Evolutionary conservation across 73 alveolate species (phyloP).

Genomic region (Tetrahymena thermophila): DNA sequence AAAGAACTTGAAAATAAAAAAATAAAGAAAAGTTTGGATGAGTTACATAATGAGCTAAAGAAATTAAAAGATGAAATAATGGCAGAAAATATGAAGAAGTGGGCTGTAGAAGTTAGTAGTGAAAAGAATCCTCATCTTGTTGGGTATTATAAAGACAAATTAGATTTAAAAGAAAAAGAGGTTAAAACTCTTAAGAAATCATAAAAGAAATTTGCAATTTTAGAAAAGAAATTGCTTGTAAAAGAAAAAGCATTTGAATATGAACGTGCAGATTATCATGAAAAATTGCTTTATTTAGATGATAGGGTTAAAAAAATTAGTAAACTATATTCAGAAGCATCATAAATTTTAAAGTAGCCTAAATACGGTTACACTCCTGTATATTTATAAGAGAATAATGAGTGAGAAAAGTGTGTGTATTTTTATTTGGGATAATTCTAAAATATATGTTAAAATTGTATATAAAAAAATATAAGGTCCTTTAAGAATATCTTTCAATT

Average conservation of each 20-base stretch:
- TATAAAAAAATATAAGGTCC: too few species aligned
- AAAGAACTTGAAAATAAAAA: constrained; percentile 36
- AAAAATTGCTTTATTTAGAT: constrained; percentile 29
- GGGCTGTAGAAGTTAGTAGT: constrained; percentile 45
- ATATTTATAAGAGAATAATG: background rate
- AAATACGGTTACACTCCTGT: background rate
- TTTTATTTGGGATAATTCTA: too few species aligned
- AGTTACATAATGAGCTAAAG: constrained; percentile 3
- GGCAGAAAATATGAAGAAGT: constrained; percentile 47
- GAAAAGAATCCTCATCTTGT: constrained; percentile 39
- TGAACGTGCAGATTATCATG: constrained; percentile 47
- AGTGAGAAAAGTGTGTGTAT: background rate
- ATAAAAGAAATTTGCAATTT: constrained; percentile 30
- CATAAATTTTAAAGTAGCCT: background rate
- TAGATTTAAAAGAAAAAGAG: constrained; percentile 45
- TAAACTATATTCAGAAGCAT: background rate
- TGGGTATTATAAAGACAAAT: constrained; percentile 31
- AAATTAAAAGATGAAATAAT: constrained; percentile 28
- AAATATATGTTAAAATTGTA: too few species aligned
- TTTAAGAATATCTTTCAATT: too few species aligned
- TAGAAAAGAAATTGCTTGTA: constrained; percentile 40
- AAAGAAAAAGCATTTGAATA: constrained; percentile 54
- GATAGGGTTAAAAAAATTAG: constrained; percentile 9
- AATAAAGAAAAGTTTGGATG: constrained; percentile 10
- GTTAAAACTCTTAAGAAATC: constrained; percentile 27